phyloP scores from a whole-genome alignment of 176 grass and related monocot species.

The Dactylis glomerata region DNA sequence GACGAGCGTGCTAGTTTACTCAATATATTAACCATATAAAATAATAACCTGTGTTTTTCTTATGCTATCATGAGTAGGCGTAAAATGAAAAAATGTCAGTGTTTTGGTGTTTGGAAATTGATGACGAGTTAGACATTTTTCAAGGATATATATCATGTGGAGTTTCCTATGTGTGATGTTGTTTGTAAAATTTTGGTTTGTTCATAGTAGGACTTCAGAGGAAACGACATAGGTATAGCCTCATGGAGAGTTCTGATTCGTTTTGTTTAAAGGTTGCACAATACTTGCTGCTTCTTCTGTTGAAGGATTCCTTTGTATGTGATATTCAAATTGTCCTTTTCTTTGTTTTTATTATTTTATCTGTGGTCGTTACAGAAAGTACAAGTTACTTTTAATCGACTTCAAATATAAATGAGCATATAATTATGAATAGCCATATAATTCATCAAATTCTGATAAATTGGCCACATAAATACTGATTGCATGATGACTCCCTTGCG shows the following conservation, averaged over 20 bases:
- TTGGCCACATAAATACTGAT: neutral
- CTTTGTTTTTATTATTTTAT: neutral
- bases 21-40: neutral
- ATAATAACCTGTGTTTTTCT: neutral
- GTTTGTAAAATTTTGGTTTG: neutral
- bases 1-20: neutral
- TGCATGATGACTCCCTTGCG: neutral
- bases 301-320: neutral
- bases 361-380: neutral
- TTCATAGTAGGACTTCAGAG: neutral
- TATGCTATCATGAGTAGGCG: neutral
- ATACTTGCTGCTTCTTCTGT: neutral
- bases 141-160: neutral
- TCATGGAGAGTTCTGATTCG: neutral
- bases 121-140: neutral
- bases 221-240: neutral
- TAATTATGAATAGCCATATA: neutral
- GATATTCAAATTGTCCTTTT: neutral
- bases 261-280: neutral
- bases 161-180: neutral
- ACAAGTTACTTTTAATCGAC: neutral
- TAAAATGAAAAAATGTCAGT: neutral
- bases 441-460: neutral
- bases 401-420: neutral
- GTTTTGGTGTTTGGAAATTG: neutral